Percentiles rank a stretch among this genome's conserved stretches.
Evolutionary conservation across 2,329 filamentous ascomycete species (phyloP).

Genomic region (Bipolaris cookei): DNA sequence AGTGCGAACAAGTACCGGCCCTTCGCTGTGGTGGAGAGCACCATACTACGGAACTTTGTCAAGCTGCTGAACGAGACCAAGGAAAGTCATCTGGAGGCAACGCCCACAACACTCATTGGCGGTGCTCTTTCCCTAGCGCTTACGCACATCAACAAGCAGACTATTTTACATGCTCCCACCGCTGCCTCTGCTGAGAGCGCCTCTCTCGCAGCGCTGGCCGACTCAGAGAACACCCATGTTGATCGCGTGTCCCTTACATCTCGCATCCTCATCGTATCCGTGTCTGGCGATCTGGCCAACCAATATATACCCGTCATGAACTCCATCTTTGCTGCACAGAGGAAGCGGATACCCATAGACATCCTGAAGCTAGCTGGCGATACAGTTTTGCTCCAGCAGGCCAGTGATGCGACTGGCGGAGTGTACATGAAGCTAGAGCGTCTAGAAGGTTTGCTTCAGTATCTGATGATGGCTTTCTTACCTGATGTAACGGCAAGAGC

Average conservation of each 20-base stretch:
- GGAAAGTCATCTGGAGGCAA: constrained; percentile 64
- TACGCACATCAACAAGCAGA: constrained; percentile 85
- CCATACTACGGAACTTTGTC: constrained; percentile 75
- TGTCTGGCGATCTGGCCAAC: constrained; percentile 83
- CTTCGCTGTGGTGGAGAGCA: constrained; percentile 84
- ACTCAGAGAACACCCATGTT: constrained; percentile 45
- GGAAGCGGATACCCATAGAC: constrained; percentile 87
- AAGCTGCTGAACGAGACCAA: constrained; percentile 75
- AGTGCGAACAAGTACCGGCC: constrained; percentile 90
- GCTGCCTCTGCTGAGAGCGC: constrained; percentile 53
- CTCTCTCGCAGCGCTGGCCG: constrained; percentile 53
- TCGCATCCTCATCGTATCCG: constrained; percentile 87
- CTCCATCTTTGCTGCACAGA: constrained; percentile 91
- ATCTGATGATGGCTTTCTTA: constrained; percentile 93
- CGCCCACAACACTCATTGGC: constrained; percentile 83
- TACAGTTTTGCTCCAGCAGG: constrained; percentile 93
- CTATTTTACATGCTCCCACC: constrained; percentile 56
- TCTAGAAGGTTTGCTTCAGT: constrained; percentile 75
- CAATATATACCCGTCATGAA: constrained; percentile 99
- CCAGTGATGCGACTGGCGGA: constrained; percentile 73
- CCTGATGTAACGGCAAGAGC: constrained; percentile 70
- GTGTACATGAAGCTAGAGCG: constrained; percentile 67
- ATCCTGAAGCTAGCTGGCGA: constrained; percentile 84
- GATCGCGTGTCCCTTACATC: constrained; percentile 66
- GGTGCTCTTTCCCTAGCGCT: constrained; percentile 90